These are phyloP conservation scores for Musa acuminata DNA, from an alignment of 176 grass and related monocot species.

Conservation along the genomic window DNA sequence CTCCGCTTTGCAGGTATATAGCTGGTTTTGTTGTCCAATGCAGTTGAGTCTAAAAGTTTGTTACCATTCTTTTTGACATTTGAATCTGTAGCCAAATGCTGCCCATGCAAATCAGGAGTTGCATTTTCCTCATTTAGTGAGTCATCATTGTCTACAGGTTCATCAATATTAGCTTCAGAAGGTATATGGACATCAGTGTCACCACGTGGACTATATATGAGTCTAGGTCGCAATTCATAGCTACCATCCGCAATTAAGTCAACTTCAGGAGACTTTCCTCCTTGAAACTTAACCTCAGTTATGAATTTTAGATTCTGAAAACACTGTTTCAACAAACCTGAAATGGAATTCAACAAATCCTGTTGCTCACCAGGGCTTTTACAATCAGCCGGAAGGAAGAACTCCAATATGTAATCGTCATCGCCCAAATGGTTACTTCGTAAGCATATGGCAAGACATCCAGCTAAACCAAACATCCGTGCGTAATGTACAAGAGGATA, in stretches of 20 bases:
- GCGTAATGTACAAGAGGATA: conserved; percentile 30
- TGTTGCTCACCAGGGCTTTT: conserved; percentile 11
- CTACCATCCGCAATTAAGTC: not conserved
- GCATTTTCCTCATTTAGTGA: conserved; percentile 7
- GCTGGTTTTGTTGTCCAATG: not conserved
- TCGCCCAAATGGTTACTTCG: conserved; percentile 5
- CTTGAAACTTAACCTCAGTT: not conserved
- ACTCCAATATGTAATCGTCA: conserved; percentile 29
- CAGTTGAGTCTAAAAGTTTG: conserved; percentile 2
- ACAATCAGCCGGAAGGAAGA: conserved; percentile 19
- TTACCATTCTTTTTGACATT: not conserved
- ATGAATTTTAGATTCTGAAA: conserved; percentile 12
- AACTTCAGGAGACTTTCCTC: conserved; percentile 19
- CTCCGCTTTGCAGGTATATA: conserved; percentile 18
- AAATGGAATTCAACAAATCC: conserved; percentile 10
- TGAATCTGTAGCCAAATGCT: not conserved
- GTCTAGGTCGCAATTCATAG: not conserved
- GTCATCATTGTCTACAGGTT: conserved; percentile 6
- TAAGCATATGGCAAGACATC: conserved; percentile 20
- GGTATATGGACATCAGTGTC: not conserved
- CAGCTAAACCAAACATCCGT: conserved; percentile 20
- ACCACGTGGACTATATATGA: not conserved
- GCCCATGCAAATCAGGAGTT: conserved; percentile 2
- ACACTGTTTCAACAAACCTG: conserved; percentile 13
- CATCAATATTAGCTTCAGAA: not conserved